Evolutionary conservation across 306 rosid species (phyloP), one percentile per base, ranked within the genome.

Genomic region (Casuarina glauca): DNA sequence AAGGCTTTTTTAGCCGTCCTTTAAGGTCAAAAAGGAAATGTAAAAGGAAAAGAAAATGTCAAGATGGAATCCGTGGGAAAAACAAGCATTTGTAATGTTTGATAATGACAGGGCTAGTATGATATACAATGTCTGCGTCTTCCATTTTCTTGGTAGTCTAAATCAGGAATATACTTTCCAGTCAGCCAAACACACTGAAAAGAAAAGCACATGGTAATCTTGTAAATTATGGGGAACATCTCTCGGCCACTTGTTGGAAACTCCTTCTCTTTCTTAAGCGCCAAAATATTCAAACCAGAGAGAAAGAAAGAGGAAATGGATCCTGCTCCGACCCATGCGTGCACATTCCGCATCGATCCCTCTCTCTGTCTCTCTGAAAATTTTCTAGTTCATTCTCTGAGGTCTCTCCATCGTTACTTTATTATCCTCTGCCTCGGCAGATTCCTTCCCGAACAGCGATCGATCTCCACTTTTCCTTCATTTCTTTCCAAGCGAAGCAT

Each of bases 401-500:
- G 66, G 83, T 83, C 84, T 83, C 84, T 85, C 91, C 87, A 89
- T 88, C 87, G 86, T 84, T 81, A 78, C 86, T 84, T 87, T 87
- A 51, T 73, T 91, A 84, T 89, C 86, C 90, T 84, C 91, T 81
- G 82, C 78, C 76, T 90, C 91, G 84, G 82, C 89, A 90, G 98
- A 95, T 95, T 92, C 98, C 80, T 79, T 38, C 49, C 64, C 72
- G 51, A 75, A 80, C 82, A 79, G 73, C 84, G 79, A 66, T 70
- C 44, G 51, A 61, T 8, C 78, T 60, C 75, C 74, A 42, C 83
- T 87, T 89, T 76, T 88, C 83, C 86, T 88, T 82, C 93, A 84
- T 87, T 84, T 83, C 92, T 89, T 90, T 87, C 88, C 87, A 96
- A 96, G 98, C 93, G 88, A 93, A 91, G 99, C 93, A 93, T 96